These are phyloP conservation scores for Hortaea werneckii DNA, from an alignment of 2,329 filamentous ascomycete genomes.

Conservation along the genomic window DNA sequence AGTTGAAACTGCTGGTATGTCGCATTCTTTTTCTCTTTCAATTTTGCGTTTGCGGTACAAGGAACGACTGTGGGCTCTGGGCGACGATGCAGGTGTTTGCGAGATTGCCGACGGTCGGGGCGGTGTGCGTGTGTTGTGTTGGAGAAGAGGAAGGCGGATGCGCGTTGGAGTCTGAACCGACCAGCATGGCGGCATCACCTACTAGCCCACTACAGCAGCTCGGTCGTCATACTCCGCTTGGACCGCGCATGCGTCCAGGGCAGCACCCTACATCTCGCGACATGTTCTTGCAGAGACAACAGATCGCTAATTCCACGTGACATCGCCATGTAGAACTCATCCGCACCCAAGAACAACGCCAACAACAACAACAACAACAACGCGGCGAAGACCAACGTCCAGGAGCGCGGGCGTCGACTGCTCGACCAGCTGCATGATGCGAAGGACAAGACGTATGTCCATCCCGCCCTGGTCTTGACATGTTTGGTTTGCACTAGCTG, in stretches of 20 bases:
- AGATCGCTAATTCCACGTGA: slow-evolving; percentile 7
- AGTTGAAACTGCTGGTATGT: slow-evolving; percentile 51
- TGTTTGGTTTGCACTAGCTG: background rate
- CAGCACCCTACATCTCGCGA: background rate
- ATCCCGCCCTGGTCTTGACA: background rate
- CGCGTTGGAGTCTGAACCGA: slow-evolving; percentile 9
- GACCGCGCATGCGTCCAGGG: background rate
- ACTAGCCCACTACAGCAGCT: slow-evolving; percentile 15
- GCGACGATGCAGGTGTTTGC: slow-evolving; percentile 1
- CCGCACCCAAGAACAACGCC: slow-evolving; percentile 4
- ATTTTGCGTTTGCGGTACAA: background rate
- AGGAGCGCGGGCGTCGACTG: slow-evolving; percentile 57
- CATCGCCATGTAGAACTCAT: slow-evolving; percentile 17
- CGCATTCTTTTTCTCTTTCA: background rate
- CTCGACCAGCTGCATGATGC: slow-evolving; percentile 65
- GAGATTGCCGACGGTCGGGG: background rate
- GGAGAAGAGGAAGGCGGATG: slow-evolving; percentile 8
- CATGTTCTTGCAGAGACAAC: background rate
- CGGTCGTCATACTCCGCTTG: slow-evolving; percentile 17
- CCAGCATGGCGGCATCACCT: slow-evolving; percentile 14
- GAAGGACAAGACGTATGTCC: slow-evolving; percentile 67
- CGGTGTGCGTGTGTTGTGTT: background rate
- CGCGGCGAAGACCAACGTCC: slow-evolving; percentile 26
- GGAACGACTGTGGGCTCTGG: background rate
- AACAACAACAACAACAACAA: background rate